phyloP scores from a whole-genome alignment of 2,329 filamentous ascomycete genomes.

The Leptographium wingfieldii region DNA sequence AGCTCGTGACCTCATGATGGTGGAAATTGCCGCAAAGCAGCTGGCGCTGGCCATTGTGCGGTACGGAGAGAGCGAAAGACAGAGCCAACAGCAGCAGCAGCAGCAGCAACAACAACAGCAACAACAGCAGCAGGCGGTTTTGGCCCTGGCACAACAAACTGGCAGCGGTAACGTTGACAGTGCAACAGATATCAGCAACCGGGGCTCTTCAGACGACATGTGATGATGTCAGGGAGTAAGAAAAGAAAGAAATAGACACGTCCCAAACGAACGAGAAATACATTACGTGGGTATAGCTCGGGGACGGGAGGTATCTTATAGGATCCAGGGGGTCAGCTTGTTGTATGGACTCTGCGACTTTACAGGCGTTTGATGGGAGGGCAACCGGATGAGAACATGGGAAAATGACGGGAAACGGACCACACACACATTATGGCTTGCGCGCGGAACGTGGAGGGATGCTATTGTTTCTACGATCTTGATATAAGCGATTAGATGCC shows the following conservation, averaged over 20 bases:
- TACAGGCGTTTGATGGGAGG: background rate
- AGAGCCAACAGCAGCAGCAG: conserved; percentile 12
- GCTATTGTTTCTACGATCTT: too few relatives aligned
- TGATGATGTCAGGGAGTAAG: background rate
- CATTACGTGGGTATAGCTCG: background rate
- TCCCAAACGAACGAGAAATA: background rate
- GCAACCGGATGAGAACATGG: background rate
- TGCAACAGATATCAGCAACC: background rate
- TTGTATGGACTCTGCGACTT: background rate
- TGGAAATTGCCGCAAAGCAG: conserved; percentile 42
- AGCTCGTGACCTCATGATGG: conserved; percentile 34
- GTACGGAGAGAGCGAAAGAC: conserved; percentile 27
- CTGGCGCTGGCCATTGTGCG: conserved; percentile 39
- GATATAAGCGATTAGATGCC: background rate
- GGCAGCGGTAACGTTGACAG: background rate
- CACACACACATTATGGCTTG: background rate
- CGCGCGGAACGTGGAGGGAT: background rate
- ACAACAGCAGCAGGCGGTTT: background rate
- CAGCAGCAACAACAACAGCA: background rate
- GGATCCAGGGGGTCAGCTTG: background rate
- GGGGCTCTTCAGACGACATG: background rate
- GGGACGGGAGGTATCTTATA: background rate
- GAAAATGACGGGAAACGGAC: background rate
- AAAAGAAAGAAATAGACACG: background rate
- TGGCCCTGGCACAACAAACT: background rate